phyloP scores from a whole-genome alignment of 2,329 filamentous ascomycete species.

The Aulographum hederae region DNA sequence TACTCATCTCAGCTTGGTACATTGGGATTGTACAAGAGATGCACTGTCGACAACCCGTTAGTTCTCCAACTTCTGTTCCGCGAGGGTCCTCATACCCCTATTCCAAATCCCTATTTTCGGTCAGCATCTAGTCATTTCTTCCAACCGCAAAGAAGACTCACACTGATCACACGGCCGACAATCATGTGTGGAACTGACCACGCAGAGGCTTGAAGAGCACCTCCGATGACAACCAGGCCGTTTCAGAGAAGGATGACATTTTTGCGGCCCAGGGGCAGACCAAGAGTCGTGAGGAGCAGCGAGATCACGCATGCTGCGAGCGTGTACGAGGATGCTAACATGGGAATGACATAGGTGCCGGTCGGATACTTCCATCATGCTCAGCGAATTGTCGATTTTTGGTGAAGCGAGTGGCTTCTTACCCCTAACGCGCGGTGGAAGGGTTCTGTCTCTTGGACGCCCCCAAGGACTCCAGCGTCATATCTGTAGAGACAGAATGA shows the following conservation, averaged over 20 bases:
- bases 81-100: background rate
- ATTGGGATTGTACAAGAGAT: slow-evolving; percentile 1
- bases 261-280: background rate
- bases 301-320: slow-evolving; percentile 1
- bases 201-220: background rate
- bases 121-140: too few relatives aligned
- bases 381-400: background rate
- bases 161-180: background rate
- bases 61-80: too few relatives aligned
- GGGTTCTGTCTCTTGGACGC: slow-evolving; percentile 7
- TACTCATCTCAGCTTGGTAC: slow-evolving; percentile 5
- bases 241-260: background rate
- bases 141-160: background rate
- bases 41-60: too few relatives aligned
- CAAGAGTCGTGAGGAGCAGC: background rate
- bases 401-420: too few relatives aligned
- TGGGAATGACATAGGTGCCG: slow-evolving; percentile 7
- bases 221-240: background rate
- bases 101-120: background rate
- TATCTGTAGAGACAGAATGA: slow-evolving; percentile 3
- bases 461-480: slow-evolving; percentile 9
- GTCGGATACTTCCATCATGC: slow-evolving; percentile 1
- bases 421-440: slow-evolving; percentile 6
- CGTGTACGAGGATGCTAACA: slow-evolving; percentile 7
- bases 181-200: background rate